Evolutionary conservation across 176 grass and related monocot species (phyloP), one percentile per base, ranked within the genome.

Genomic region (Echinochloa phyllopogon): DNA sequence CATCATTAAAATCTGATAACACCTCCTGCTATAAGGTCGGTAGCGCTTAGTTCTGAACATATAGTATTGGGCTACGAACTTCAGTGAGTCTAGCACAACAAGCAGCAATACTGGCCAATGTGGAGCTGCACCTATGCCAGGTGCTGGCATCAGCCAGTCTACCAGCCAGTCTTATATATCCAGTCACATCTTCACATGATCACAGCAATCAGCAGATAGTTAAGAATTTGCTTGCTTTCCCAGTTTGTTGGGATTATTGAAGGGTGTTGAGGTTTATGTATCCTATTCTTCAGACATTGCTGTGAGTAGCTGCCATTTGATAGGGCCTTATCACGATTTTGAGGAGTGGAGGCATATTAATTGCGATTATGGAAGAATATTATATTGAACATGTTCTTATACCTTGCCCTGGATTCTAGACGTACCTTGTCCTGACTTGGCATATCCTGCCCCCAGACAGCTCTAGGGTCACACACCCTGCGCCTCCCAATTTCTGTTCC

Each of bases 401-500:
- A 21, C 29, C 36, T 75, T 38, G 4, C 10, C 29, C 29, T 18
- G 25, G 23, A 27, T 6, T n/a, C 69, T 41, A n/a, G 39, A 18
- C 11, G 39, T 68, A 42, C 65, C 49, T 51, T 51, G 14, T 68
- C 38, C 40, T 50, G 15, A 23, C 41, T 64, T 8, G 1, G 24
- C 41, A 78, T 63, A 7, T 2, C 23, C 23, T 20, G 60, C 17
- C 8, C 10, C 27, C 0, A 6, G 44, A 51, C 11, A n/a, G 25
- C 27, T 51, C 44, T 24, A 25, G n/a, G 57, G 57, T 58, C 55
- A 58, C 55, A 21, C 60, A 51, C 18, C 17, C 27, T 66, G 44
- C 14, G 61, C 42, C 77, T 66, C 25, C 59, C 59, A 64, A 65
- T 79, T 66, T 16, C 20, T 66, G 20, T 80, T 80, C 16, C 3